Conservation (phyloP, 2,329 filamentous ascomycete genomes). For the Talaromyces funiculosus region DNA sequence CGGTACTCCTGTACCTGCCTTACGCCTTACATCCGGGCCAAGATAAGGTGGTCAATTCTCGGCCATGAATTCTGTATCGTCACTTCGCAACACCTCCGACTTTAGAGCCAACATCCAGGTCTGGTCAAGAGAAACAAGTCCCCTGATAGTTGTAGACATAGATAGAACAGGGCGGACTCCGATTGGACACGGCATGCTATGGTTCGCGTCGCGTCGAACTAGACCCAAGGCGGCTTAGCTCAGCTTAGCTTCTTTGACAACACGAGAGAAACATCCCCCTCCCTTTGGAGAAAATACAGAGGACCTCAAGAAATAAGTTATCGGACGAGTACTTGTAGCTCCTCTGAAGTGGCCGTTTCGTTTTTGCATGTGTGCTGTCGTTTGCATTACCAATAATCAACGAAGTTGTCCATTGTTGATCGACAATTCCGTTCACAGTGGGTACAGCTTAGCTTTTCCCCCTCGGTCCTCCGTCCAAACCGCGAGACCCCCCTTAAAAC, state of each 20-base stretch:
- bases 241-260: background rate
- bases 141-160: background rate
- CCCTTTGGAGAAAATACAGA: background rate
- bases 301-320: background rate
- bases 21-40: background rate
- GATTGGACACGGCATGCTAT: background rate
- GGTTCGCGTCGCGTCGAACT: slow-evolving; percentile 10
- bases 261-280: background rate
- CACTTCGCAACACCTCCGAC: too few relatives aligned
- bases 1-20: background rate
- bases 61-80: too few relatives aligned
- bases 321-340: background rate
- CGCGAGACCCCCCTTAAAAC: slow-evolving; percentile 2
- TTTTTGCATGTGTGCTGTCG: too few relatives aligned
- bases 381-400: too few relatives aligned
- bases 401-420: background rate
- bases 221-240: background rate
- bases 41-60: too few relatives aligned
- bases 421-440: background rate
- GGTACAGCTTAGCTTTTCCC: background rate
- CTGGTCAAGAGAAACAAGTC: too few relatives aligned
- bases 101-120: too few relatives aligned
- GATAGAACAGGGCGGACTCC: background rate
- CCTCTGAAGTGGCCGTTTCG: too few relatives aligned
- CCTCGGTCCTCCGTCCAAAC: background rate